These are phyloP conservation scores for Rubroshorea leprosula DNA, from an alignment of 345 rosid genomes.

Conservation along the genomic window DNA sequence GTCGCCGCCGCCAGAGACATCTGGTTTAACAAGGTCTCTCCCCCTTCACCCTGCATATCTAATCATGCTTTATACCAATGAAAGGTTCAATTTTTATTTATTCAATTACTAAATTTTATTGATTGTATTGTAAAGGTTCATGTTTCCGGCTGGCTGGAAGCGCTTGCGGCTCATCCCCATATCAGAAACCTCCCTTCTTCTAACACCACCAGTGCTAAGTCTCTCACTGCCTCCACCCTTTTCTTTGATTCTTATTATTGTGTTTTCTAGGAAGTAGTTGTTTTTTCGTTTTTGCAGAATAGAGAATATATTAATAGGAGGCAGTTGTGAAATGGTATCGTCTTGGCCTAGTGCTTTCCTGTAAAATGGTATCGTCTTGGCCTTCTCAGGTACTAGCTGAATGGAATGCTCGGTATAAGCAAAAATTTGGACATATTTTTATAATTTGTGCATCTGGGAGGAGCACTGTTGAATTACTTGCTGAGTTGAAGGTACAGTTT, in stretches of 20 bases:
- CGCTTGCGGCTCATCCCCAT: conserved; percentile 86
- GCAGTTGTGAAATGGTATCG: neutral
- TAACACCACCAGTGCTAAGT: conserved; percentile 44
- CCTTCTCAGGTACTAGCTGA: conserved; percentile 51
- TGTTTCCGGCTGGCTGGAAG: conserved; percentile 83
- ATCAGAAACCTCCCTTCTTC: conserved; percentile 55
- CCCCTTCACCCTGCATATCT: neutral
- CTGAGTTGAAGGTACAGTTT: conserved; percentile 62
- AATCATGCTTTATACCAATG: neutral
- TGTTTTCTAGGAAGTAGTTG: neutral
- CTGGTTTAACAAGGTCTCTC: conserved; percentile 70
- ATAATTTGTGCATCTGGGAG: conserved; percentile 78
- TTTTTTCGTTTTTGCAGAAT: neutral
- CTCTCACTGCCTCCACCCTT: too few species aligned
- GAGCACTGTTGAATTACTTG: conserved; percentile 62
- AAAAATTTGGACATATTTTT: conserved; percentile 74
- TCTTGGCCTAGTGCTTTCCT: neutral
- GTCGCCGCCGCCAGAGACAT: conserved; percentile 50
- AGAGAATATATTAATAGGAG: neutral
- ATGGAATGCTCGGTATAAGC: conserved; percentile 63
- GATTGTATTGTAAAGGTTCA: conserved; percentile 35
- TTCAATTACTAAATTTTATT: neutral
- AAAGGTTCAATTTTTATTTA: neutral
- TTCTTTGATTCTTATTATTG: neutral
- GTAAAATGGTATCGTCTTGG: neutral